Evolutionary conservation across 2,329 filamentous ascomycete genomes (phyloP).

Genomic region (Hypoxylon sp.): DNA sequence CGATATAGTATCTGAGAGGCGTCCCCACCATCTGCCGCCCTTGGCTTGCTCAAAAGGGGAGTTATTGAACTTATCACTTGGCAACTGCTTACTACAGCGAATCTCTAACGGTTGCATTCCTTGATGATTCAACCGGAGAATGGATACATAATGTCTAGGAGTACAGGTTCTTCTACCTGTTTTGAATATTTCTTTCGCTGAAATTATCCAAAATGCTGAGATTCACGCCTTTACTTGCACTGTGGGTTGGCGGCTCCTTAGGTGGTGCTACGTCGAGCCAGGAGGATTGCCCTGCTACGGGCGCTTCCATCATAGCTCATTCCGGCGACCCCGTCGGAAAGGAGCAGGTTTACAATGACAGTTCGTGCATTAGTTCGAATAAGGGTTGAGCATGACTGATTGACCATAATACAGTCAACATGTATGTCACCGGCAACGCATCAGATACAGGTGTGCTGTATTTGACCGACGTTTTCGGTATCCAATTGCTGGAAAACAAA

Average conservation of each 20-base stretch:
- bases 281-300: conserved; percentile 45
- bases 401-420: conserved; percentile 47
- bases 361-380: conserved; percentile 36
- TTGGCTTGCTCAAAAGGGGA: conserved; percentile 38
- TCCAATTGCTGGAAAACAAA: conserved; percentile 51
- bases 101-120: conserved; percentile 2
- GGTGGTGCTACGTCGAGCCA: conserved; percentile 16
- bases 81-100: conserved; percentile 15
- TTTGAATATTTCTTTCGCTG: background rate
- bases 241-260: conserved; percentile 41
- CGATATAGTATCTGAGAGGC: conserved; percentile 26
- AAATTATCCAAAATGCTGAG: conserved; percentile 42
- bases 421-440: conserved; percentile 51
- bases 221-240: conserved; percentile 39
- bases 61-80: conserved; percentile 33
- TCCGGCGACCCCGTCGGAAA: conserved; percentile 49
- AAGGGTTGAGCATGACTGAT: conserved; percentile 4
- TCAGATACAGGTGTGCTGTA: conserved; percentile 52
- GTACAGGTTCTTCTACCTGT: background rate
- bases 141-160: background rate
- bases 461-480: conserved; percentile 53
- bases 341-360: conserved; percentile 49
- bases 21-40: conserved; percentile 31
- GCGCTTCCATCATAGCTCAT: conserved; percentile 49
- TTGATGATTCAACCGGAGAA: background rate